A percentile compares a stretch with the other conserved stretches of the same genome.
These are phyloP conservation scores for Trichoderma sp. DNA, from an alignment of 2,329 filamentous ascomycete species.

Conservation along the genomic window DNA sequence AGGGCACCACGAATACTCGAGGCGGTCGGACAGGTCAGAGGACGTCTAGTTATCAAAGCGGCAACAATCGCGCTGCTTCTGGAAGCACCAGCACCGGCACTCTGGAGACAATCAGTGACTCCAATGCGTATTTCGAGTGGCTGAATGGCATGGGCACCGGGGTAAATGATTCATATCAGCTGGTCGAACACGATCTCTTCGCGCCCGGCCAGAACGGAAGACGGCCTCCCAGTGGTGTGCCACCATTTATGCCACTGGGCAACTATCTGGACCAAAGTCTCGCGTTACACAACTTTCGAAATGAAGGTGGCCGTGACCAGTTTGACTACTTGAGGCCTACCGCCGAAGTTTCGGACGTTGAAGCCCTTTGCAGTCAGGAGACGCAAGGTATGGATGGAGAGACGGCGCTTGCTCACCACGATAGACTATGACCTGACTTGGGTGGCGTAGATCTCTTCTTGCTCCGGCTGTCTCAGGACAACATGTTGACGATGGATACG, in stretches of 20 bases:
- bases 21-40: neutral
- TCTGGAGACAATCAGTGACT: conserved; percentile 33
- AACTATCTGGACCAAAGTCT: conserved; percentile 28
- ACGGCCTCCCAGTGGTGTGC: conserved; percentile 48
- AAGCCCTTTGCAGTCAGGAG: conserved; percentile 26
- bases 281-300: conserved; percentile 36
- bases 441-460: conserved; percentile 29
- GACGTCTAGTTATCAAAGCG: neutral
- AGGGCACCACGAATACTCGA: neutral
- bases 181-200: conserved; percentile 26
- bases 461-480: conserved; percentile 28
- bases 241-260: conserved; percentile 41
- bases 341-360: conserved; percentile 47
- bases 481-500: conserved; percentile 39
- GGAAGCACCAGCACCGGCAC: conserved; percentile 22
- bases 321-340: conserved; percentile 42
- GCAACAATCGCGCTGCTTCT: conserved; percentile 5
- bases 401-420: neutral
- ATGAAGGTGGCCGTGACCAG: conserved; percentile 38
- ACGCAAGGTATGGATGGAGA: conserved; percentile 30
- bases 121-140: conserved; percentile 38
- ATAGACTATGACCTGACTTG: conserved; percentile 26
- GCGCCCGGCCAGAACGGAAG: conserved; percentile 28
- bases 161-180: conserved; percentile 23
- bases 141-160: conserved; percentile 31